phyloP scores from a whole-genome alignment of 805 yeast species.

The Wickerhamiella sorbophila region DNA sequence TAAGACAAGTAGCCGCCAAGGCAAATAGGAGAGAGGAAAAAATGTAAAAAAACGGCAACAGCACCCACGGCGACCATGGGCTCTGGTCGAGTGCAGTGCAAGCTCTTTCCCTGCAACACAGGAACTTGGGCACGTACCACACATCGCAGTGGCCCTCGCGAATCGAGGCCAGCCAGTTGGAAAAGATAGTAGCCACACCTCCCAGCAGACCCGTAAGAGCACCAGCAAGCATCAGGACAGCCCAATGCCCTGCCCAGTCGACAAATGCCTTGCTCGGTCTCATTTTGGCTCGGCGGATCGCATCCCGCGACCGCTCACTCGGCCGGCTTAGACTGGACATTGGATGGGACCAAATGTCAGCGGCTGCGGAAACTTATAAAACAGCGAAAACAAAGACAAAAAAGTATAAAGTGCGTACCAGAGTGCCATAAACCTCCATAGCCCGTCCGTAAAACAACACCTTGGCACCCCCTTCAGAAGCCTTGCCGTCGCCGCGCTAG shows the following conservation, averaged over 20 bases:
- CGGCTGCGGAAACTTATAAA: too few relatives aligned
- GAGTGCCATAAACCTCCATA: too few relatives aligned
- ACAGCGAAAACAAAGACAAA: too few relatives aligned
- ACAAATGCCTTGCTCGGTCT: not conserved
- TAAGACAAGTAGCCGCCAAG: constrained; percentile 26
- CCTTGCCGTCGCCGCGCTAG: too few relatives aligned
- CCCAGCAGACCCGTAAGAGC: constrained; percentile 64
- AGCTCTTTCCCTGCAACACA: constrained; percentile 46
- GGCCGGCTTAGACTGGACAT: constrained; percentile 1
- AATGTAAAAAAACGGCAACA: constrained; percentile 28
- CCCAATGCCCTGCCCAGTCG: constrained; percentile 32
- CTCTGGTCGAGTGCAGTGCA: constrained; percentile 26
- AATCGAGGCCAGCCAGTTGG: constrained; percentile 67
- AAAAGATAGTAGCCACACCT: constrained; percentile 57
- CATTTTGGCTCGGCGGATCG: not conserved
- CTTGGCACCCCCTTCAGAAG: too few relatives aligned
- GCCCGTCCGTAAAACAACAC: too few relatives aligned
- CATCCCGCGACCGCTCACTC: constrained; percentile 1
- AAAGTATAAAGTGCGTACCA: too few relatives aligned
- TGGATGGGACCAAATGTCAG: too few relatives aligned
- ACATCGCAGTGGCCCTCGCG: constrained; percentile 61
- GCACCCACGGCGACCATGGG: constrained; percentile 17
- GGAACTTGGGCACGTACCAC: constrained; percentile 56
- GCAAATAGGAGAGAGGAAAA: constrained; percentile 30
- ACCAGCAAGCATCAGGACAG: constrained; percentile 59